Evolutionary conservation across 2,329 filamentous ascomycete species (phyloP), one percentile per base, ranked within the genome.

Genomic region (Beauveria scarabaeidicola): DNA sequence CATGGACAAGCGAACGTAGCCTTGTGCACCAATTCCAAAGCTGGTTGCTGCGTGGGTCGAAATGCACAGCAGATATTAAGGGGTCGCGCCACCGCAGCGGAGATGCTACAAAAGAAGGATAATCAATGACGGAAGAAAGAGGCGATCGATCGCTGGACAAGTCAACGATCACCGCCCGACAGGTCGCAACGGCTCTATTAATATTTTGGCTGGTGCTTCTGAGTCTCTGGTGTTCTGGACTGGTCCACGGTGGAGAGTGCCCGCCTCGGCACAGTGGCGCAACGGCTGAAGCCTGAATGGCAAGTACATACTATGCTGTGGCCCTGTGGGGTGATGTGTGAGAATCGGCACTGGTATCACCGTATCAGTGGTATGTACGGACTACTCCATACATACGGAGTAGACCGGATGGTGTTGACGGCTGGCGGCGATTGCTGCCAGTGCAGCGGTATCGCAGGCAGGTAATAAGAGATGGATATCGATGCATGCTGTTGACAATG

Each of bases 171-270:
- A 55, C 25, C 19, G n/a, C 19, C 19, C 29, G 43, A 47, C 41
- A 56, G 27, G 53, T 57, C 44, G 43, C n/a, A n/a, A n/a, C n/a
- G n/a, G n/a, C n/a, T n/a, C n/a, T n/a, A n/a, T n/a, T n/a, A n/a
- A n/a, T n/a, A n/a, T n/a, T 53, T 44, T 48, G 41, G 44, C 43
- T 48, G 19, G 40, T 58, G 48, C 25, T 25, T 23, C 6, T 51
- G 48, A n/a, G n/a, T n/a, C 29, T 32, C 46, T 53, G 50, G 57
- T 36, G 57, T 50, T 59, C 57, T 59, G 48, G 57, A 59, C 57
- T 59, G 48, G 57, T 59, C 57, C 57, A 59, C 36, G 48, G 47
- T 44, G 57, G 57, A 23, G 48, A 46, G 50, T 27, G 40, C n/a
- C 32, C 44, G 44, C 44, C 19, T 36, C 44, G 54, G 21, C 44